Conservation (phyloP, 2,329 filamentous ascomycete species). For the Ilyonectria sp. region DNA sequence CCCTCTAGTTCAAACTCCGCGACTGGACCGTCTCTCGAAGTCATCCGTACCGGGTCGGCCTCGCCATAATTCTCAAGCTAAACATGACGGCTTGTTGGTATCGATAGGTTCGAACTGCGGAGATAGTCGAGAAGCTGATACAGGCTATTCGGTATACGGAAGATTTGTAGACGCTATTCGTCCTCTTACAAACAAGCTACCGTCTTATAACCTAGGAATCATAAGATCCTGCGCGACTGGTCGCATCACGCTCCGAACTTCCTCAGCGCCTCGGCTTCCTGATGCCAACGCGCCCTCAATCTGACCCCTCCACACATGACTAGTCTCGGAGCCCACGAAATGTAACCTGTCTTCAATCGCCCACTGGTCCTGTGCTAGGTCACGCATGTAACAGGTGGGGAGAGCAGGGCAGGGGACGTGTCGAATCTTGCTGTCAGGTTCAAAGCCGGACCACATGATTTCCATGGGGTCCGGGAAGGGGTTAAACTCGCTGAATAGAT, state of each 20-base stretch:
- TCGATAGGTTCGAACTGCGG: too few species aligned
- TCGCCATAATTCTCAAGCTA: too few species aligned
- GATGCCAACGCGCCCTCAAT: slow-evolving; percentile 42
- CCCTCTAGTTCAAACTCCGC: too few species aligned
- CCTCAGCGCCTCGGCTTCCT: slow-evolving; percentile 36
- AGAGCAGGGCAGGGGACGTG: slow-evolving; percentile 33
- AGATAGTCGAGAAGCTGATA: too few species aligned
- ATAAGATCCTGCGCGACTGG: slow-evolving; percentile 21
- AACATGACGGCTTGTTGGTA: too few species aligned
- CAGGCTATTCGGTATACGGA: neutral
- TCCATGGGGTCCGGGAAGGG: slow-evolving; percentile 31
- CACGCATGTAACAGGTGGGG: slow-evolving; percentile 22
- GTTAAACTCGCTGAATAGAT: slow-evolving; percentile 15
- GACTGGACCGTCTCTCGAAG: too few species aligned
- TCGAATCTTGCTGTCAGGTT: slow-evolving; percentile 6
- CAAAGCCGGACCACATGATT: slow-evolving; percentile 24
- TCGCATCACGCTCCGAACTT: slow-evolving; percentile 24
- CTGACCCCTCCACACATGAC: slow-evolving; percentile 42
- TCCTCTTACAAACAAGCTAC: neutral
- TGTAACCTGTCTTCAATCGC: slow-evolving; percentile 36
- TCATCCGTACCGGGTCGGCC: too few species aligned
- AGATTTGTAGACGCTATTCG: neutral
- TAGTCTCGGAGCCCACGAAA: slow-evolving; percentile 42
- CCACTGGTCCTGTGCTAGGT: slow-evolving; percentile 38
- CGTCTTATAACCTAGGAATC: slow-evolving; percentile 22